Evolutionary conservation across 2,329 filamentous ascomycete genomes (phyloP), one percentile per base, ranked within the genome.

Genomic region (Colletotrichum lupini): DNA sequence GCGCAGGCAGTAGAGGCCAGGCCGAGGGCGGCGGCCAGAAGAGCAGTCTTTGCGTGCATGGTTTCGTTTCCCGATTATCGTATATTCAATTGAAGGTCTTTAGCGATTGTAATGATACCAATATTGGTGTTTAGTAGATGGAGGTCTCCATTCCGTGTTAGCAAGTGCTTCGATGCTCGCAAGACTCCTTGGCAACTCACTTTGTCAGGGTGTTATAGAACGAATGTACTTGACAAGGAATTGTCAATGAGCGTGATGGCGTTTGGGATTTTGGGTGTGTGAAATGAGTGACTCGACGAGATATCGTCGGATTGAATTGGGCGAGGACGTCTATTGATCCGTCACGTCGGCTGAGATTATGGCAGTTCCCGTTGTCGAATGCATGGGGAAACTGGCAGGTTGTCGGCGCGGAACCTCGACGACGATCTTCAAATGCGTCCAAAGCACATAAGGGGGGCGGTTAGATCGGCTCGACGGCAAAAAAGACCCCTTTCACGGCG

Each of bases 221-320:
- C 84, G 89, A 90, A 84, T 88, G 88, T 88, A 89, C 85, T 88
- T 89, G 88, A 90, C 87, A 84, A 81, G 80, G 78, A 32, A 80
- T 76, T 84, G 83, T 87, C 85, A 89, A 89, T 79, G 86, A 89
- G 83, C 80, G 87, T 87, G 11, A 35, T 35, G 49, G 46, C 7
- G 77, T 74, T 81, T 79, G 80, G 63, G 26, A 9, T 58, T 74
- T 35, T 16, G 32, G 58, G 14, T 71, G 49, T 67, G 32, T 69
- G 19, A n/a, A 75, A 75, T 75, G 74, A 75, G 74, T 53, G 74
- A 75, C 74, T 75, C 52, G 74, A 75, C 74, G 74, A 75, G 49
- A 72, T 59, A 70, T 73, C 72, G 74, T 73, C 67, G 32, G 59
- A 67, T 68, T 49, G 55, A 19, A 59, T 35, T 49, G 52, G 55